Conservation (phyloP, 768 basidiomycete genomes). For the Leccinum olivaceopallidum region DNA sequence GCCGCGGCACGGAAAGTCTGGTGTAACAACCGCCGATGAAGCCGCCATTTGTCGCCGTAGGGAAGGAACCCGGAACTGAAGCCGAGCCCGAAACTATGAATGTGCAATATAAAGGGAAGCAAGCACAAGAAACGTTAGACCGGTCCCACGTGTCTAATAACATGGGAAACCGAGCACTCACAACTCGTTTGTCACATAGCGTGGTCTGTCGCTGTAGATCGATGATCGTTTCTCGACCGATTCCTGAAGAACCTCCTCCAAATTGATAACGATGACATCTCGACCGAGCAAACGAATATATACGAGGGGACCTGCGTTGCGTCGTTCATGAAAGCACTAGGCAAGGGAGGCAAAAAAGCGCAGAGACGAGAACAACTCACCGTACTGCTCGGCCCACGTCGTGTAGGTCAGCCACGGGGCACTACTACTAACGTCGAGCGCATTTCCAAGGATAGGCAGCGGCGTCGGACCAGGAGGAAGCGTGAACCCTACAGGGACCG, state of each 20-base stretch:
- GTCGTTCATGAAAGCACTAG: background rate
- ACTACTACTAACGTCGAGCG: conserved; percentile 5
- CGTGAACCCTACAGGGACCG: background rate
- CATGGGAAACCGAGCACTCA: background rate
- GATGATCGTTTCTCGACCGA: conserved; percentile 16
- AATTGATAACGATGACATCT: conserved; percentile 13
- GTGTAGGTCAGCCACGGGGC: conserved; percentile 16
- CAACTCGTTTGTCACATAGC: conserved; percentile 8
- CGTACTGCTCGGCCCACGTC: conserved; percentile 14
- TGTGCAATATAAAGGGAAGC: no score
- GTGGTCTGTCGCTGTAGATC: conserved; percentile 18
- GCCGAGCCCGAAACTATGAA: conserved; percentile 14
- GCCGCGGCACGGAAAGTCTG: conserved; percentile 12
- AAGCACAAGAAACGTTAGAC: background rate
- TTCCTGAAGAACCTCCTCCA: conserved; percentile 10
- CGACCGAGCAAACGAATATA: conserved; percentile 1
- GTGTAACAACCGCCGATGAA: conserved; percentile 18
- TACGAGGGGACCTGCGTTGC: background rate
- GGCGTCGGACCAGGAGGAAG: conserved; percentile 17
- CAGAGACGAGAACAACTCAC: background rate
- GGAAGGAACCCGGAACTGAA: conserved; percentile 10
- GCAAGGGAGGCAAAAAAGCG: background rate
- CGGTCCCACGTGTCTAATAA: background rate
- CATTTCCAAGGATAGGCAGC: conserved; percentile 16
- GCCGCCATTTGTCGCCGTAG: background rate